Conservation (phyloP, 768 basidiomycete species). For the Agaricus sinodeliciosus region DNA sequence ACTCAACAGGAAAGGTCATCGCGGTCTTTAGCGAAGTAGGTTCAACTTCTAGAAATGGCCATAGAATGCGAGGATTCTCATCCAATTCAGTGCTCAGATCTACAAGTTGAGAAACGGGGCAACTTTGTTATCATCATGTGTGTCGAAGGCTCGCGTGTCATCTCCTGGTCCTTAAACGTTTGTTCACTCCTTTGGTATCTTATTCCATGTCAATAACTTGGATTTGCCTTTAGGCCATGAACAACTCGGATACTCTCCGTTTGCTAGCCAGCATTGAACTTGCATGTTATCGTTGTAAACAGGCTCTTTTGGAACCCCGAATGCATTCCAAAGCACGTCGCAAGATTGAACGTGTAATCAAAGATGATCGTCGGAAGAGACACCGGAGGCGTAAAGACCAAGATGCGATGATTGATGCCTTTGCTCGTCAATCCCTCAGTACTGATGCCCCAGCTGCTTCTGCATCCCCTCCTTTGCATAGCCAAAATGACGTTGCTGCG, state of each 20-base stretch:
- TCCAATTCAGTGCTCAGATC: slow-evolving; percentile 45
- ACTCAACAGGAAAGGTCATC: slow-evolving; percentile 61
- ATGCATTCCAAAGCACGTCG: slow-evolving; percentile 57
- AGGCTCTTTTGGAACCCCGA: slow-evolving; percentile 62
- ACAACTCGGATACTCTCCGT: slow-evolving; percentile 77
- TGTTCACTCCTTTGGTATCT: slow-evolving; percentile 17
- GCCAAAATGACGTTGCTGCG: neutral
- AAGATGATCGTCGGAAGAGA: slow-evolving; percentile 74
- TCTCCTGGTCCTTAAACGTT: slow-evolving; percentile 85
- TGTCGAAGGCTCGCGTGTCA: slow-evolving; percentile 63
- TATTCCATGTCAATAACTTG: neutral
- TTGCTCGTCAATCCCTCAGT: slow-evolving; percentile 49
- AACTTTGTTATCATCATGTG: slow-evolving; percentile 83
- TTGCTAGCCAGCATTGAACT: slow-evolving; percentile 80
- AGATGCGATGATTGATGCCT: slow-evolving; percentile 76
- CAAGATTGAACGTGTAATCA: slow-evolving; percentile 74
- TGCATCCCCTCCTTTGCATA: neutral
- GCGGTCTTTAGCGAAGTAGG: slow-evolving; percentile 66
- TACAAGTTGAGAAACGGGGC: slow-evolving; percentile 83
- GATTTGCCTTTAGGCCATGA: slow-evolving; percentile 51
- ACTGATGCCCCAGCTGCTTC: slow-evolving; percentile 18
- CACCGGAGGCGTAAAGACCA: slow-evolving; percentile 82
- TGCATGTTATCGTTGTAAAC: slow-evolving; percentile 73
- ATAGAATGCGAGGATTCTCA: neutral
- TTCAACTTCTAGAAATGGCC: slow-evolving; percentile 7